Evolutionary conservation across 257 asterid genomes (phyloP).

Genomic region (Petrea volubilis): DNA sequence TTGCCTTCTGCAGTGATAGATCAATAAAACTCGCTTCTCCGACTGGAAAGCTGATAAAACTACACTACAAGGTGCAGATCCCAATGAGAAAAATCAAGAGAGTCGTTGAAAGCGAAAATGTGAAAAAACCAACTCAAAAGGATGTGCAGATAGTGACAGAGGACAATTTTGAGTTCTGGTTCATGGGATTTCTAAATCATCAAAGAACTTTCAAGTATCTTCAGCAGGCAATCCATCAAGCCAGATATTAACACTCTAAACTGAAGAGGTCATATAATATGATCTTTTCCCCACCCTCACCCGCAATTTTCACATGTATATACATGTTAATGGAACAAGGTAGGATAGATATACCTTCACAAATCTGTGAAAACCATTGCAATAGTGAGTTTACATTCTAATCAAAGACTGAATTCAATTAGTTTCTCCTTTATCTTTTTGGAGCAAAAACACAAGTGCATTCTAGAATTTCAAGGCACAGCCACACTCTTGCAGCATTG

Average conservation of each 20-base stretch:
- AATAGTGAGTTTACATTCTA: no score
- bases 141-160: conserved; percentile 41
- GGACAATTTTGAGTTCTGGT: conserved; percentile 57
- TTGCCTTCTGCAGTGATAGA: conserved; percentile 55
- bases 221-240: conserved; percentile 36
- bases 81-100: conserved; percentile 38
- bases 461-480: no score
- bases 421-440: no score
- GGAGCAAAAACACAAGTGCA: no score
- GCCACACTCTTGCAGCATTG: no score
- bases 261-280: not conserved
- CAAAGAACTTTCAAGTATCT: conserved; percentile 34
- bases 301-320: not conserved
- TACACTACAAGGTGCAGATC: conserved; percentile 42
- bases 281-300: not conserved
- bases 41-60: conserved; percentile 32
- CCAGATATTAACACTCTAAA: not conserved
- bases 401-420: no score
- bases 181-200: conserved; percentile 57
- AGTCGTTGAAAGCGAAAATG: conserved; percentile 31
- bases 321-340: not conserved
- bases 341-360: not conserved
- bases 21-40: conserved; percentile 41
- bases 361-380: not conserved
- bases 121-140: conserved; percentile 41